Evolutionary conservation across 441 rosid genomes (phyloP), one percentile per base, ranked within the genome.

Genomic region (Sinapis alba): DNA sequence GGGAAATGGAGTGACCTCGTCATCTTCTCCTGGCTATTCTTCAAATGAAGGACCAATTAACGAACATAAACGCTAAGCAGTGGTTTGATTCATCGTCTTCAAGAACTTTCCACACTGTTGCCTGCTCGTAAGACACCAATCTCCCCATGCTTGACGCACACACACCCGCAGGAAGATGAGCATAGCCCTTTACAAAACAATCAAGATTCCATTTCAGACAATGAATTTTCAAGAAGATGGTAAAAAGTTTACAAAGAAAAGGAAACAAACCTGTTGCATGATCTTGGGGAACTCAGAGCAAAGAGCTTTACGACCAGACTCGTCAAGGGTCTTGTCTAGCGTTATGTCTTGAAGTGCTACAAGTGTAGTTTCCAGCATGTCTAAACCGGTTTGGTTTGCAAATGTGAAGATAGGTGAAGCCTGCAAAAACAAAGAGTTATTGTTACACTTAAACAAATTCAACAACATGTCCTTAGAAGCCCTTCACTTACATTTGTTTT

Each of bases 361-460:
- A 5, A 94, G 88, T 4, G 98, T 92, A 2, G 98, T 94, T 86
- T 94, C 98, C 6, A 94, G 95, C 97, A 94, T 94, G 85, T 92
- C 95, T 4, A 94, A 85, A 63, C 98, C 98, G n/a, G 95, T 92
- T 82, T 92, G 97, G 86, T 94, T 94, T 13, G 97, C 93, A 2
- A 94, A 94, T 45, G 92, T 92, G 79, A 94, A 94, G 45, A 89
- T 84, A 0, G 98, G 95, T 54, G 97, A 90, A 27, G 88, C 92
- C 98, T 94, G 88, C 41, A 75, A n/a, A 45, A 45, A 62, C 58
- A 26, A 59, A 50, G 45, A 59, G 21, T 11, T 57, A 5, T 27
- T 43, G 60, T 45, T 7, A 69, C 73, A 53, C 20, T 13, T 9
- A 26, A 72, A 73, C 41, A 45, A 1, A 70, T 20, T 36, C 60